phyloP scores from a whole-genome alignment of 2,329 filamentous ascomycete genomes.

The Emydomyces testavorans region DNA sequence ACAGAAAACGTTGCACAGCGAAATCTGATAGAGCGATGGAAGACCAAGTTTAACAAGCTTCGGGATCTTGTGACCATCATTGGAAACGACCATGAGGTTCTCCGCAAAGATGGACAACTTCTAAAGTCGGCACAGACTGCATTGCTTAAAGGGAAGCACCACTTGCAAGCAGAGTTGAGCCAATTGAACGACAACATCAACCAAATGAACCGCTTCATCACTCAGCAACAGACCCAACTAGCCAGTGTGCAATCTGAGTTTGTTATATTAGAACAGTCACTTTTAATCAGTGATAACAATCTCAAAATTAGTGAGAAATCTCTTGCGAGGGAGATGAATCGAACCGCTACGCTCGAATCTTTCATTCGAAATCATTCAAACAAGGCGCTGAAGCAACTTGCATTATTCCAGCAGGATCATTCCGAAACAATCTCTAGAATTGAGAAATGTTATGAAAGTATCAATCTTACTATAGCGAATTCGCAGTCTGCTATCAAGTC shows the following conservation, averaged over 20 bases:
- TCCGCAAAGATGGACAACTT: slow-evolving; percentile 24
- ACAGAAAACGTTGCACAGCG: slow-evolving; percentile 18
- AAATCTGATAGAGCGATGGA: slow-evolving; percentile 27
- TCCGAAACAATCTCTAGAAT: slow-evolving; percentile 7
- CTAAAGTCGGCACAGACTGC: slow-evolving; percentile 21
- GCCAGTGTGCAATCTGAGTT: slow-evolving; percentile 17
- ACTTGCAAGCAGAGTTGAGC: slow-evolving; percentile 20
- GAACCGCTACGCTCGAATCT: slow-evolving; percentile 22
- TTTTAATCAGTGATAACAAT: slow-evolving; percentile 21
- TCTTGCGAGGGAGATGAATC: slow-evolving; percentile 24
- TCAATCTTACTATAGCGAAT: slow-evolving; percentile 2
- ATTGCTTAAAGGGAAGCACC: slow-evolving; percentile 21
- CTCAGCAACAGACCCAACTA: slow-evolving; percentile 18
- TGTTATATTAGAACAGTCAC: slow-evolving; percentile 19
- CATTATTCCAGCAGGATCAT: slow-evolving; percentile 8
- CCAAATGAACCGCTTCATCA: slow-evolving; percentile 14
- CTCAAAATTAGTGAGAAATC: slow-evolving; percentile 15
- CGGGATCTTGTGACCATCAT: slow-evolving; percentile 26
- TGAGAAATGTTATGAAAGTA: slow-evolving; percentile 1
- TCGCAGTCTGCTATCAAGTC: slow-evolving; percentile 7
- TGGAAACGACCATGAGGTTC: slow-evolving; percentile 25
- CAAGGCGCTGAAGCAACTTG: slow-evolving; percentile 8
- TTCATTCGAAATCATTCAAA: slow-evolving; percentile 23
- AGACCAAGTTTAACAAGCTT: slow-evolving; percentile 25
- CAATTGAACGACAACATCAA: slow-evolving; percentile 20